A percentile compares a stretch with the other conserved stretches of the same genome.
Conservation (phyloP, 1,284 basidiomycete genomes). For the Porogramme epimiltina region DNA sequence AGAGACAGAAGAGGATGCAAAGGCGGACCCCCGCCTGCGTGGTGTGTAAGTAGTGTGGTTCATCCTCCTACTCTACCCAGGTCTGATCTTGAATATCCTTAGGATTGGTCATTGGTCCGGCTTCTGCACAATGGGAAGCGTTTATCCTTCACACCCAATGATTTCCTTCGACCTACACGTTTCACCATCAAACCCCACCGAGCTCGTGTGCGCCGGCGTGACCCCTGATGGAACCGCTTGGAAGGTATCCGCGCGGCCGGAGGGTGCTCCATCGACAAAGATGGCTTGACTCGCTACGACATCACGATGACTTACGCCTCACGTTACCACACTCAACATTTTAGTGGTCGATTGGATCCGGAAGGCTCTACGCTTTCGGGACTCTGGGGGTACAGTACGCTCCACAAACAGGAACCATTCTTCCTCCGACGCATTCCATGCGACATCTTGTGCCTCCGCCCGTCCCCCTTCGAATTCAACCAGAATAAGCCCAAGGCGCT, state of each 20-base stretch:
- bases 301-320: slow-evolving; percentile 10
- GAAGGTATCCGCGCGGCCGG: slow-evolving; percentile 1
- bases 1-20: not conserved
- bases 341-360: too few relatives aligned
- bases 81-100: too few relatives aligned
- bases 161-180: slow-evolving; percentile 8
- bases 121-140: not conserved
- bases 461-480: too few relatives aligned
- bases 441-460: too few relatives aligned
- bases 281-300: slow-evolving; percentile 7
- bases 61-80: too few relatives aligned
- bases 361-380: too few relatives aligned
- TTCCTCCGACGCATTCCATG: too few relatives aligned
- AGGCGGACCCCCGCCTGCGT: not conserved
- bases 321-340: slow-evolving; percentile 6
- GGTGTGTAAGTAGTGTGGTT: not conserved
- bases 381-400: too few relatives aligned
- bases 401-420: too few relatives aligned
- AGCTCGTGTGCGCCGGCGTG: not conserved
- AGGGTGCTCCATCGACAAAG: not conserved
- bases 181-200: not conserved
- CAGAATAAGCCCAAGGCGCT: too few relatives aligned
- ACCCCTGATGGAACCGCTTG: slow-evolving; percentile 3
- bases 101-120: slow-evolving; percentile 13
- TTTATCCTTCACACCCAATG: slow-evolving; percentile 1